phyloP scores from a whole-genome alignment of 2,329 filamentous ascomycete species.

The Claviceps pusilla region DNA sequence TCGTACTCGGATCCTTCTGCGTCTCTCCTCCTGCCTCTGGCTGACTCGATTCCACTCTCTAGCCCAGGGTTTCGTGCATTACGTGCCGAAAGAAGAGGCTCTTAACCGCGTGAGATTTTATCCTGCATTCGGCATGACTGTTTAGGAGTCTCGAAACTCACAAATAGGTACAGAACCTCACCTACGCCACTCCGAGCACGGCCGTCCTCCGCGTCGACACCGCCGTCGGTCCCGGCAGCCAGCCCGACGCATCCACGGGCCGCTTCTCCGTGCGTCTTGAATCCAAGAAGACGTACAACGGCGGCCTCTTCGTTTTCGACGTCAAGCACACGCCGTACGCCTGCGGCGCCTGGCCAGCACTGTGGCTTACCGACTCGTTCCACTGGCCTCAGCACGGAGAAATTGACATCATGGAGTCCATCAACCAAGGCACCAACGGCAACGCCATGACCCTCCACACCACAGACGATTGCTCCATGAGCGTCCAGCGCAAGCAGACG shows the following conservation, averaged over 20 bases:
- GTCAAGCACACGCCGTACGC: conserved; percentile 48
- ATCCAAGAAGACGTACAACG: conserved; percentile 43
- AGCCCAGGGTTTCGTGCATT: conserved; percentile 38
- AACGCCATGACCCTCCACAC: conserved; percentile 49
- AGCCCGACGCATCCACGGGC: conserved; percentile 39
- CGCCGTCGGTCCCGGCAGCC: conserved; percentile 30
- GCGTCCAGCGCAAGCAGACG: conserved; percentile 37
- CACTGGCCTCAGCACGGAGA: conserved; percentile 52
- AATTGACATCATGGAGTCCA: conserved; percentile 47
- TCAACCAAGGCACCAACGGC: conserved; percentile 37
- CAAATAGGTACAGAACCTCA: conserved; percentile 37
- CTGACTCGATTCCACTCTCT: not conserved
- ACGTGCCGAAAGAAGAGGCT: conserved; percentile 30
- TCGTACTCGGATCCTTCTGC: not conserved
- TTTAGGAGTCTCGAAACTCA: not conserved
- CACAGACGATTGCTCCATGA: conserved; percentile 33
- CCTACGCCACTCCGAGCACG: conserved; percentile 36
- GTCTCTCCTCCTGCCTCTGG: not conserved
- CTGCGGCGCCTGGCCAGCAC: conserved; percentile 49
- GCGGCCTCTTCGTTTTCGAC: conserved; percentile 55
- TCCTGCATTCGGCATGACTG: not conserved
- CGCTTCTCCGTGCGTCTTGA: conserved; percentile 49
- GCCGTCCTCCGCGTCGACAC: conserved; percentile 49
- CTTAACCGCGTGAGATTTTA: conserved; percentile 22
- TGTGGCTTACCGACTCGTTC: conserved; percentile 47